phyloP scores from a whole-genome alignment of 306 rosid species.

The Malus orientalis region DNA sequence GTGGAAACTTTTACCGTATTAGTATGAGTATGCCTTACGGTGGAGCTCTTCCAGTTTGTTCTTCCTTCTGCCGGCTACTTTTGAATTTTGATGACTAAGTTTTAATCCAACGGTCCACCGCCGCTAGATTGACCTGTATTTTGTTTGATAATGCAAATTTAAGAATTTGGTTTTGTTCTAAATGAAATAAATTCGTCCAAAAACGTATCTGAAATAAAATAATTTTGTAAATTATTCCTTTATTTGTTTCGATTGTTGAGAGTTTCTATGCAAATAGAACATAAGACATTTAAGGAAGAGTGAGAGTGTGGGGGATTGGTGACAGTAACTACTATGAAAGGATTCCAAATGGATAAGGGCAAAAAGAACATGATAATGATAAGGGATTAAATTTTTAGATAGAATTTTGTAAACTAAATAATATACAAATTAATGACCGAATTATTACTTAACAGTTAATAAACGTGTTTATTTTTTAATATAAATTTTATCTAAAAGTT shows the following conservation, averaged over 20 bases:
- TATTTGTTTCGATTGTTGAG: background rate
- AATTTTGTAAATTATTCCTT: background rate
- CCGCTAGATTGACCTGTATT: too few relatives aligned
- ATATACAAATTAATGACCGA: rapidly evolving
- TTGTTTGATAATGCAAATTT: background rate
- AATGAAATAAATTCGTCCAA: too few relatives aligned
- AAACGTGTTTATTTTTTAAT: too few relatives aligned
- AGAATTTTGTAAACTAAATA: too few relatives aligned
- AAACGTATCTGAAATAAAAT: background rate
- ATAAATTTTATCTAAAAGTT: too few relatives aligned
- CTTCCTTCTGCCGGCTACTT: background rate
- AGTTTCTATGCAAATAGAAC: background rate
- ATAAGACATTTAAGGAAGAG: background rate
- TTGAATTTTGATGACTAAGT: background rate
- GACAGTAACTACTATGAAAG: too few relatives aligned
- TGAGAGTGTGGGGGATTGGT: background rate
- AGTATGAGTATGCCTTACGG: background rate
- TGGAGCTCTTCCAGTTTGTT: background rate
- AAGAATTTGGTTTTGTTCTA: background rate
- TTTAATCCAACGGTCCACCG: too few relatives aligned
- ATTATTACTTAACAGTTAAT: too few relatives aligned
- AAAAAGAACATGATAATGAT: background rate
- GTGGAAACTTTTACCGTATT: background rate
- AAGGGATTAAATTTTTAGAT: too few relatives aligned
- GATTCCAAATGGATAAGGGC: background rate